phyloP scores from a whole-genome alignment of 192 early-diverging fungal species.

The Linnemannia schmuckeri region DNA sequence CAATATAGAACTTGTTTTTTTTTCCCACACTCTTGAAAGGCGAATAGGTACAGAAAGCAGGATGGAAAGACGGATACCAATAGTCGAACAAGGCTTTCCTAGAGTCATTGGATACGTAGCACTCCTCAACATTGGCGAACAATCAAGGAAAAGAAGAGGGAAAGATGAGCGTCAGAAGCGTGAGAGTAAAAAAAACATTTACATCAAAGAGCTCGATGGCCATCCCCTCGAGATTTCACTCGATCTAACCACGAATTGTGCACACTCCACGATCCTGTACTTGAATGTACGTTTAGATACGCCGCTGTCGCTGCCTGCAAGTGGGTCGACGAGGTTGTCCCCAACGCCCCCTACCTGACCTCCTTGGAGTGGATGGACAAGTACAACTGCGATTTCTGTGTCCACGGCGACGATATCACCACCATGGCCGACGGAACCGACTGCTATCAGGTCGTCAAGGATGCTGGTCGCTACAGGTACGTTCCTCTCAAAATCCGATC shows the following conservation, averaged over 20 bases:
- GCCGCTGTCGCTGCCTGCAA: constrained; percentile 97
- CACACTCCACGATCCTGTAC: not conserved
- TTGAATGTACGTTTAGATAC: constrained; percentile 67
- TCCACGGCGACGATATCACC: constrained; percentile 98
- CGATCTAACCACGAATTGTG: constrained; percentile 5
- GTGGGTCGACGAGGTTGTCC: constrained; percentile 92
- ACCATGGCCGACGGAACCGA: constrained; percentile 96
- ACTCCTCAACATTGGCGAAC: not conserved
- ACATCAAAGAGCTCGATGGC: not conserved
- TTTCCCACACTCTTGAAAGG: not conserved
- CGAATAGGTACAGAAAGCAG: not conserved
- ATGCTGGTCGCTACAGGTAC: constrained; percentile 87
- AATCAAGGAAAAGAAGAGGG: not conserved
- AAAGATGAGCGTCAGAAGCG: not conserved
- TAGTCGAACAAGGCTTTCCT: not conserved
- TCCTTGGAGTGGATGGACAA: constrained; percentile 86
- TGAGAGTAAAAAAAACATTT: not conserved
- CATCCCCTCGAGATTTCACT: not conserved
- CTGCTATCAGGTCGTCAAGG: constrained; percentile 96
- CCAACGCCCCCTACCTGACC: constrained; percentile 94
- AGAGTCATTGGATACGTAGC: not conserved
- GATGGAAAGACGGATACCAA: not conserved
- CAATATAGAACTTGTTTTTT: not conserved
- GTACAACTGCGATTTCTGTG: constrained; percentile 94
- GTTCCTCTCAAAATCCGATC: not conserved